Conservation (phyloP, 768 basidiomycete genomes). For the Leccinum aurantiacum region DNA sequence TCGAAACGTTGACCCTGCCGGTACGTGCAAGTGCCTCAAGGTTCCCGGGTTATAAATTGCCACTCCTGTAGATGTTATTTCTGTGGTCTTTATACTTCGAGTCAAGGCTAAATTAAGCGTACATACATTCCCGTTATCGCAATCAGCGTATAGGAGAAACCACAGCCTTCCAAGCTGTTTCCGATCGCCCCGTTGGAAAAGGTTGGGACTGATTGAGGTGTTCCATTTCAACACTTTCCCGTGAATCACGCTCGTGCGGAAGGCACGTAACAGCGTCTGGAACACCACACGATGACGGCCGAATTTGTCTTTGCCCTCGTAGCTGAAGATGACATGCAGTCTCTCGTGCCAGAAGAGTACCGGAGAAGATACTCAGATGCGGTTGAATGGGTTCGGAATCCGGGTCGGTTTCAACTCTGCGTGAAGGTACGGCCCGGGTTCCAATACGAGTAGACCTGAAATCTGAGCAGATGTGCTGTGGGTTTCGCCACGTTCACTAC, state of each 20-base stretch:
- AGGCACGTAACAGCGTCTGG: not conserved
- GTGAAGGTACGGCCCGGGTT: not conserved
- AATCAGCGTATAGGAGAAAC: not conserved
- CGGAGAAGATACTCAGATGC: constrained; percentile 12
- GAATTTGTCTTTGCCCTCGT: not conserved
- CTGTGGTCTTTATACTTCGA: not conserved
- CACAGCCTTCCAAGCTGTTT: constrained; percentile 15
- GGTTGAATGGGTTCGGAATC: not conserved
- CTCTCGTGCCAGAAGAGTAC: constrained; percentile 4
- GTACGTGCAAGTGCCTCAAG: too few relatives aligned
- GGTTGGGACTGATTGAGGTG: not conserved
- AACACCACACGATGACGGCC: not conserved
- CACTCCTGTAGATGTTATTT: too few relatives aligned
- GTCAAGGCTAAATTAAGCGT: not conserved
- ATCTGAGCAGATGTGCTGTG: constrained; percentile 4
- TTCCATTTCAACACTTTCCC: not conserved
- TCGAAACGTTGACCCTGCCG: too few relatives aligned
- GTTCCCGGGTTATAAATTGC: too few relatives aligned
- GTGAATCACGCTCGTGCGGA: not conserved
- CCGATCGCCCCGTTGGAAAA: not conserved
- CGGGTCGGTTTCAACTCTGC: constrained; percentile 6
- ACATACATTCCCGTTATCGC: not conserved
- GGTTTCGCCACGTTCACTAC: not conserved
- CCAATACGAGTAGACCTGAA: constrained; percentile 7
- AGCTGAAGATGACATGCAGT: constrained; percentile 13